A percentile compares a stretch with the other conserved stretches of the same genome.
phyloP scores from a whole-genome alignment of 768 basidiomycete species.

The Psilocybe sp. region DNA sequence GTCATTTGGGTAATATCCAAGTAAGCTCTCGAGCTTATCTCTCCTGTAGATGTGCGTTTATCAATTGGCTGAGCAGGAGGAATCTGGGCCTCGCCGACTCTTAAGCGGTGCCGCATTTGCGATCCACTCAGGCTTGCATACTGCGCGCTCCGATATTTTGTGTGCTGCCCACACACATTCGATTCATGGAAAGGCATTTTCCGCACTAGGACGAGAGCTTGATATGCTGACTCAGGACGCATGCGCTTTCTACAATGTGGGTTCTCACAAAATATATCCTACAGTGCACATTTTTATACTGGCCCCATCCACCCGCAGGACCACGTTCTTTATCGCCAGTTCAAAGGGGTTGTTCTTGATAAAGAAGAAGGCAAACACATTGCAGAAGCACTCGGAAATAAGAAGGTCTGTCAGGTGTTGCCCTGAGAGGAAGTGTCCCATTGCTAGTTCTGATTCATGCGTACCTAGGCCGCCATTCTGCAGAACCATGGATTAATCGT shows the following conservation, averaged over 20 bases:
- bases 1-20: constrained; percentile 24
- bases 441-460: constrained; percentile 8
- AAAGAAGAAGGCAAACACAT: constrained; percentile 44
- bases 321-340: constrained; percentile 40
- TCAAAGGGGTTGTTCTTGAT: constrained; percentile 47
- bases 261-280: constrained; percentile 8
- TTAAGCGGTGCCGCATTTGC: constrained; percentile 31
- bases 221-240: constrained; percentile 44
- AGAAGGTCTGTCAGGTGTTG: constrained; percentile 22
- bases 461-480: constrained; percentile 33
- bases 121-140: constrained; percentile 43
- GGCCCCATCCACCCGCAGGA: constrained; percentile 20
- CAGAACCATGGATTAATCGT: constrained; percentile 42
- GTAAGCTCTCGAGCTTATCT: constrained; percentile 5
- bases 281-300: not conserved
- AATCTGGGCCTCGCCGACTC: constrained; percentile 27
- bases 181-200: constrained; percentile 47
- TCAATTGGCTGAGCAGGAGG: constrained; percentile 17
- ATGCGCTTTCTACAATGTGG: constrained; percentile 38
- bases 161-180: constrained; percentile 49
- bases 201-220: constrained; percentile 38
- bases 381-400: constrained; percentile 36
- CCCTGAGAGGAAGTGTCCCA: not conserved
- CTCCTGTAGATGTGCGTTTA: not conserved
- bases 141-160: constrained; percentile 45